Evolutionary conservation across 1,284 basidiomycete species (phyloP), one percentile per base, ranked within the genome.

Genomic region (Sporisorium scitamineum): DNA sequence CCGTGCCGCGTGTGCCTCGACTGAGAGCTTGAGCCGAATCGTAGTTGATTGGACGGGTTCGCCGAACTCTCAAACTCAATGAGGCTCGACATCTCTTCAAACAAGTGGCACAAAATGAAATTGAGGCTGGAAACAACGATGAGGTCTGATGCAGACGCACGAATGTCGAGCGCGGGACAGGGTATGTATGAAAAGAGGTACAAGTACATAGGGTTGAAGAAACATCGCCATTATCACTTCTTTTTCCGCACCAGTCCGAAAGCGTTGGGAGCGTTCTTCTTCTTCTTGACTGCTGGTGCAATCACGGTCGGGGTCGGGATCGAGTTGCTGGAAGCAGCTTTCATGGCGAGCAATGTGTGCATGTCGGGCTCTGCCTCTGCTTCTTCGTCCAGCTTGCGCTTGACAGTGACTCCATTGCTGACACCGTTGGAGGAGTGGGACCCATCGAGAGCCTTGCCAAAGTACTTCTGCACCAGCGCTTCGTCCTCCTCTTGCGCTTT

Each of bases 401-500:
- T 76, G 44, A 70, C 60, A 6, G 34, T 50, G 2, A 63, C 37
- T 1, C 47, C 60, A 24, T 24, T 41, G 32, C 53, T n/a, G 26
- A 2, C 47, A 1, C 9, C 32, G 16, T n/a, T n/a, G 6, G 39
- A 42, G n/a, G 39, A 42, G 1, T 2, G 10, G 8, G n/a, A 9
- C 0, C 41, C 10, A 14, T 84, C 85, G 27, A 77, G 51, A 9
- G 94, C 88, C 86, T 92, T 93, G 47, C 92, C 89, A 85, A 99
- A 99, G 53, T 94, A 92, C 82, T 93, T 90, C 66, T 91, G 88
- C 22, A 98, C 93, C 24, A 95, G 87, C 80, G 89, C 90, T 86
- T 99, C 95, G 83, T 98, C 96, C 86, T 97, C 95, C 70, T 95
- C 93, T 71, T 95, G 92, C 59, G 93, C 89, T 47, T 88, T 86